These are phyloP conservation scores for Linnemannia exigua DNA, from an alignment of 192 early-diverging fungal genomes.

Conservation along the genomic window DNA sequence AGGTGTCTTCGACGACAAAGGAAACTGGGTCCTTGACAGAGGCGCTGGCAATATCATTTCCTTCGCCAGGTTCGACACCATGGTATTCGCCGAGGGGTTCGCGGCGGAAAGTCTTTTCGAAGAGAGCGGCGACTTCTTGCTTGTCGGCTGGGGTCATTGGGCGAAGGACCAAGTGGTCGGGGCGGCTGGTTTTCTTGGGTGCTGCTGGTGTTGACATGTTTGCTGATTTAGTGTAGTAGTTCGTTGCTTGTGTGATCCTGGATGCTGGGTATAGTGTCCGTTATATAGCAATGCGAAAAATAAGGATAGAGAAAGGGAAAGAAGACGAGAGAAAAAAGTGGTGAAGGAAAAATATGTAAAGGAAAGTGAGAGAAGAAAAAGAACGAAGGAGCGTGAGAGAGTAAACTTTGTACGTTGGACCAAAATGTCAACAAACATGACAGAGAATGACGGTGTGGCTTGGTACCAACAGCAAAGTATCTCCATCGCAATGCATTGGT, in stretches of 20 bases:
- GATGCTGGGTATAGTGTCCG: neutral
- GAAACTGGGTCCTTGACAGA: constrained; percentile 44
- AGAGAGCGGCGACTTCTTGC: constrained; percentile 32
- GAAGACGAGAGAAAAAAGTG: neutral
- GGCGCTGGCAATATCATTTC: neutral
- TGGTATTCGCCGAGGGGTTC: constrained; percentile 39
- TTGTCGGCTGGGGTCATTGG: constrained; percentile 34
- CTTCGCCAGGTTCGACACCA: constrained; percentile 17
- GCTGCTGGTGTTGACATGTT: constrained; percentile 9
- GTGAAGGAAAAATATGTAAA: neutral
- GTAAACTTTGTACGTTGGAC: neutral
- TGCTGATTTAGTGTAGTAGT: neutral
- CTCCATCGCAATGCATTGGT: too few species aligned
- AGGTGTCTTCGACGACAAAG: constrained; percentile 47
- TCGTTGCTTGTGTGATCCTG: neutral
- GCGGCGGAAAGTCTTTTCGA: constrained; percentile 36
- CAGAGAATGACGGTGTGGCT: constrained; percentile 1
- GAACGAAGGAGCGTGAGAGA: neutral
- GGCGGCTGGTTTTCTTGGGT: constrained; percentile 6
- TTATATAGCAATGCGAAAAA: neutral
- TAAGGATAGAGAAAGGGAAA: neutral
- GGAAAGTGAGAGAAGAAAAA: neutral
- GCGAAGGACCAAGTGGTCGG: constrained; percentile 34
- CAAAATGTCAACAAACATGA: neutral
- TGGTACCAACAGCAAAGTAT: neutral